Evolutionary conservation across 2,329 filamentous ascomycete species (phyloP).

Genomic region (Diaporthe helianthi): DNA sequence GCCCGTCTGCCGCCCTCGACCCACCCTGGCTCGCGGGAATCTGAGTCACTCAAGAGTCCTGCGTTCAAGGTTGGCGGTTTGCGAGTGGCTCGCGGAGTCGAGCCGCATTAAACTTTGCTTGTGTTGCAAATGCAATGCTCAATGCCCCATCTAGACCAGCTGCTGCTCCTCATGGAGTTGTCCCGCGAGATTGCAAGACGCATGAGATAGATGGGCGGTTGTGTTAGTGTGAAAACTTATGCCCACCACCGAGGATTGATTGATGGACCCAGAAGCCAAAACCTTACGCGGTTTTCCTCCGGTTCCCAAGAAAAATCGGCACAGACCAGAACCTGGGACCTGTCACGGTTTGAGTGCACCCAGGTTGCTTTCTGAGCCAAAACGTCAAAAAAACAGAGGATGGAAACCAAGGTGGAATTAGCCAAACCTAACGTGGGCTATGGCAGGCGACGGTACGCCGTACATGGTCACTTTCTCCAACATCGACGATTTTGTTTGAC

Average conservation of each 20-base stretch:
- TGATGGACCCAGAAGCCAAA: neutral
- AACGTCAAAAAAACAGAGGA: neutral
- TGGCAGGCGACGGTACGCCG: too few species aligned
- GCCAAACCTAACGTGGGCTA: conserved; percentile 8
- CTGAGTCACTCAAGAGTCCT: conserved; percentile 23
- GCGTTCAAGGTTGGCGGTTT: conserved; percentile 22
- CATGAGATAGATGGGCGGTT: conserved; percentile 15
- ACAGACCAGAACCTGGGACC: conserved; percentile 12
- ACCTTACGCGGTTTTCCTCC: neutral
- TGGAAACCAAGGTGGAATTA: conserved; percentile 7
- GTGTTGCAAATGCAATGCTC: conserved; percentile 15
- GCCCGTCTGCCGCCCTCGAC: conserved; percentile 8
- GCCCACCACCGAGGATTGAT: conserved; percentile 4
- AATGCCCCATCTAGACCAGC: conserved; percentile 10
- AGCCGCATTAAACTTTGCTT: conserved; percentile 18
- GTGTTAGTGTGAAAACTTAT: conserved; percentile 4
- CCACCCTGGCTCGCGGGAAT: conserved; percentile 17
- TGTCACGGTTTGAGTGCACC: conserved; percentile 10
- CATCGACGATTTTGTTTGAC: conserved; percentile 21
- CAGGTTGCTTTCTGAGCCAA: neutral
- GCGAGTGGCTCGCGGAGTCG: conserved; percentile 23
- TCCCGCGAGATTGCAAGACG: conserved; percentile 25
- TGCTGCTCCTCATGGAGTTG: conserved; percentile 5
- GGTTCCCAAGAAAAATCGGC: neutral
- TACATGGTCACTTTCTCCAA: conserved; percentile 16